Evolutionary conservation across 1,284 basidiomycete species (phyloP), one percentile per base, ranked within the genome.

Genomic region (Fomitopsis pinicola): DNA sequence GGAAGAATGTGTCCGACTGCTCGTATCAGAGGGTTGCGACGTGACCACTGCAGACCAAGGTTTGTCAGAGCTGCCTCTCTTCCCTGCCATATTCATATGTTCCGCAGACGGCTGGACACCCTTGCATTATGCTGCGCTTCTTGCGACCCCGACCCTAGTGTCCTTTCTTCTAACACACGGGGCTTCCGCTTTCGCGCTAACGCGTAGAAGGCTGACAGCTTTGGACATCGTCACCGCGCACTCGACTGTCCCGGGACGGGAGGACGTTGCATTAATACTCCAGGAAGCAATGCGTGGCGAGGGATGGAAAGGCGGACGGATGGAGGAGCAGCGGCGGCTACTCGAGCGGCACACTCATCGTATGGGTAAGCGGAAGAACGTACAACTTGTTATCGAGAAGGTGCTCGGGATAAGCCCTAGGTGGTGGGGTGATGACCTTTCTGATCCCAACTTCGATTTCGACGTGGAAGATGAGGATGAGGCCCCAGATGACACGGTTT

Each of bases 81-180:
- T 57, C 17, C 30, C 15, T 17, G 42, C 38, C 22, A 26, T 50
- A 40, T 42, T 45, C 40, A 58, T 35, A 59, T 60, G 44, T 57
- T 35, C 57, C 44, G 15, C 69, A 94, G 93, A 85, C 62, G 95
- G 96, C 45, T 98, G 96, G 96, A 95, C 94, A 3, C 88, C 96
- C 1, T 79, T 99, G n/a, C 97, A 98, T 72, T 92, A 97, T 78
- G 95, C 96, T 10, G 92, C 91, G 15, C 77, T 98, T 60, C 80
- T 94, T 53, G 89, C 94, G 14, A 94, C 97, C 40, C 91, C 96
- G 6, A 95, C 95, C 1, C 80, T 98, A 17, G 87, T 98, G 40
- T 94, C 95, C 0, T 92, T 94, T 78, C 81, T 99, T 30, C 88
- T 98, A 75, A 96, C 93, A 17, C 92, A 94, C 67, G 95, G 95